Percentiles rank a stretch among this genome's conserved stretches.
These are phyloP conservation scores for Puccinia polysora DNA, from an alignment of 1,284 basidiomycete genomes.

Conservation along the genomic window DNA sequence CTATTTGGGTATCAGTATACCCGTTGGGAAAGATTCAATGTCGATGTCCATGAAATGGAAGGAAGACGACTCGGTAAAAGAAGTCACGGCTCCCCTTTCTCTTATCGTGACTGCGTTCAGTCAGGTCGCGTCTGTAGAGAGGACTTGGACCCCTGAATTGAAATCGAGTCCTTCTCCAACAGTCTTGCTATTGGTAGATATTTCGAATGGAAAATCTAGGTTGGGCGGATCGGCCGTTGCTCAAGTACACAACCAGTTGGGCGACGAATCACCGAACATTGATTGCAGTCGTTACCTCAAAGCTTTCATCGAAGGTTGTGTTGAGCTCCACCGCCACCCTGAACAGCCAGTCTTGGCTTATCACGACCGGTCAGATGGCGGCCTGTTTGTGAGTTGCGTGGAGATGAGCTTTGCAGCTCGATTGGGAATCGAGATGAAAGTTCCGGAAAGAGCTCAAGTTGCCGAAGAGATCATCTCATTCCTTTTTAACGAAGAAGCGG, in stretches of 20 bases:
- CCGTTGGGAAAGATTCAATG: slow-evolving; percentile 99
- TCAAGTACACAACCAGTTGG: slow-evolving; percentile 90
- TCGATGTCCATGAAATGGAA: slow-evolving; percentile 98
- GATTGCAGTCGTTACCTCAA: slow-evolving; percentile 71
- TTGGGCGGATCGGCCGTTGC: slow-evolving; percentile 91
- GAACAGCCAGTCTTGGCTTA: slow-evolving; percentile 75
- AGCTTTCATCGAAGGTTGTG: slow-evolving; percentile 74
- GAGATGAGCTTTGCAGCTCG: slow-evolving; percentile 96
- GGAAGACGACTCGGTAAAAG: slow-evolving; percentile 57
- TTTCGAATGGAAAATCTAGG: slow-evolving; percentile 75
- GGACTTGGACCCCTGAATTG: slow-evolving; percentile 90
- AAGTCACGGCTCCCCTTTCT: slow-evolving; percentile 85
- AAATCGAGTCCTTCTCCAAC: slow-evolving; percentile 56
- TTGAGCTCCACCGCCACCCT: slow-evolving; percentile 61
- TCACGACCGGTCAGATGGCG: slow-evolving; percentile 96
- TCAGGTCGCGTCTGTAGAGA: slow-evolving; percentile 70
- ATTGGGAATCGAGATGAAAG: slow-evolving; percentile 65
- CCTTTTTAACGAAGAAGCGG: slow-evolving; percentile 94
- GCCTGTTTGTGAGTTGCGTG: slow-evolving; percentile 80
- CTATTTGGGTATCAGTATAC: slow-evolving; percentile 85
- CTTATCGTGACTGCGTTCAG: slow-evolving; percentile 93
- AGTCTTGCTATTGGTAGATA: slow-evolving; percentile 79
- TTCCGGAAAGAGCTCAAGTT: slow-evolving; percentile 57
- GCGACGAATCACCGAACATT: slow-evolving; percentile 81
- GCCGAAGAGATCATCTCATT: slow-evolving; percentile 60